phyloP scores from a whole-genome alignment of 169 alveolate species.

The Babesia gibsoni region DNA sequence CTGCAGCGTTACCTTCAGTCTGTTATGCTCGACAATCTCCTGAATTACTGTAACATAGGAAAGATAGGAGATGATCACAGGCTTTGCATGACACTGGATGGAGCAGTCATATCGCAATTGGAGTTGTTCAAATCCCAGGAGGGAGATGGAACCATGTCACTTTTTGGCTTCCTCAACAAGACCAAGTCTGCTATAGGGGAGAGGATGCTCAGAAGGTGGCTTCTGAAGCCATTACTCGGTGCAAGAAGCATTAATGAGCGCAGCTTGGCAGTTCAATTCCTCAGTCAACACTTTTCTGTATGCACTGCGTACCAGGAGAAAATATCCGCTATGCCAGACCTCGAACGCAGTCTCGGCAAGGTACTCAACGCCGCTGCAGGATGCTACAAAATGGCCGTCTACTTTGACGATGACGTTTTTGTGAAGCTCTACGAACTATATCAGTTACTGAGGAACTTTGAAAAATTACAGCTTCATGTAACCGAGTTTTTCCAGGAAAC shows the following conservation, averaged over 20 bases:
- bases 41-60: slow-evolving; percentile 37
- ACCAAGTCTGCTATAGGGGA: slow-evolving; percentile 93
- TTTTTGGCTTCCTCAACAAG: slow-evolving; percentile 86
- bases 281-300: slow-evolving; percentile 69
- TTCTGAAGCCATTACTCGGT: slow-evolving; percentile 89
- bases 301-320: slow-evolving; percentile 32
- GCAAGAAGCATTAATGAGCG: slow-evolving; percentile 85
- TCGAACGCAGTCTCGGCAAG: slow-evolving; percentile 80
- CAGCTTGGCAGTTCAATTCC: slow-evolving; percentile 88
- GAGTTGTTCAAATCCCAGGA: slow-evolving; percentile 79
- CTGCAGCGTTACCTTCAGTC: slow-evolving; percentile 41
- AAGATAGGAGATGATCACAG: slow-evolving; percentile 10
- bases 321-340: slow-evolving; percentile 73
- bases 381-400: slow-evolving; percentile 81
- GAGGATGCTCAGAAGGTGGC: slow-evolving; percentile 92
- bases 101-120: slow-evolving; percentile 80
- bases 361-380: slow-evolving; percentile 80
- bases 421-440: slow-evolving; percentile 72
- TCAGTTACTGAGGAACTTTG: slow-evolving; percentile 68
- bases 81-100: slow-evolving; percentile 58
- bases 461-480: slow-evolving; percentile 57
- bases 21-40: slow-evolving; percentile 42
- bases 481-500: slow-evolving; percentile 48
- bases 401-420: slow-evolving; percentile 77
- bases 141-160: slow-evolving; percentile 76